phyloP scores from a whole-genome alignment of 2,329 filamentous ascomycete species.

The Colletotrichum sp. region DNA sequence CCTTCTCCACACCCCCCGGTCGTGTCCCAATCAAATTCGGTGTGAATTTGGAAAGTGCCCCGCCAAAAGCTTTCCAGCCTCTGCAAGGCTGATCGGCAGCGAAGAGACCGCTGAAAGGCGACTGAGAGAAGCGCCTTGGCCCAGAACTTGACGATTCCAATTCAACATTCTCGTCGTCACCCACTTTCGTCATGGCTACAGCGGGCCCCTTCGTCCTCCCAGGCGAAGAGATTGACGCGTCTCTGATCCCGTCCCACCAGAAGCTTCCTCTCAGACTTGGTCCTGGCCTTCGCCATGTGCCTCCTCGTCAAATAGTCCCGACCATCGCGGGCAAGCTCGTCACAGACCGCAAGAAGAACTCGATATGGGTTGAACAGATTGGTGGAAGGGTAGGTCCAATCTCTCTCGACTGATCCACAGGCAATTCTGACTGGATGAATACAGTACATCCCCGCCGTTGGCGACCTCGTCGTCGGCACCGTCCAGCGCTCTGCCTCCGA shows the following conservation, averaged over 20 bases:
- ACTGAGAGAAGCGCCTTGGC: background rate
- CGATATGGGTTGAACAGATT: conserved; percentile 77
- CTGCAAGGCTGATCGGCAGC: conserved; percentile 18
- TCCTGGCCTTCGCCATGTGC: conserved; percentile 82
- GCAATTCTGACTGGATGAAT: conserved; percentile 29
- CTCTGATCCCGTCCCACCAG: conserved; percentile 69
- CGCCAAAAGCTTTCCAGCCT: conserved; percentile 25
- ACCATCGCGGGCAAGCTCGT: conserved; percentile 72
- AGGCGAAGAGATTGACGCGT: conserved; percentile 74
- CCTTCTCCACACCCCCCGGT: background rate
- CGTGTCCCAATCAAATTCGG: conserved; percentile 12
- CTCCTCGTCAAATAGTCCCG: conserved; percentile 74
- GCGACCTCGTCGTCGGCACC: conserved; percentile 88
- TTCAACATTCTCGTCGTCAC: background rate
- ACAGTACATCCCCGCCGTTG: conserved; percentile 79
- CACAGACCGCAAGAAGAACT: conserved; percentile 74
- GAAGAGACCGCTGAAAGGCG: background rate
- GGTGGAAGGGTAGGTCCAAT: conserved; percentile 65
- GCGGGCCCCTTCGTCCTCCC: conserved; percentile 76
- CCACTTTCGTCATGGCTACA: conserved; percentile 53
- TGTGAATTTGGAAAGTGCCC: conserved; percentile 4
- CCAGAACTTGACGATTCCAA: background rate
- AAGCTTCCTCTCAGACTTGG: conserved; percentile 80
- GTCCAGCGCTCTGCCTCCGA: conserved; percentile 79
- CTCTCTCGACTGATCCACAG: background rate